Base-by-base conservation (phyloP, 169 alveolate species). In the Eimeria tenella region DNA sequence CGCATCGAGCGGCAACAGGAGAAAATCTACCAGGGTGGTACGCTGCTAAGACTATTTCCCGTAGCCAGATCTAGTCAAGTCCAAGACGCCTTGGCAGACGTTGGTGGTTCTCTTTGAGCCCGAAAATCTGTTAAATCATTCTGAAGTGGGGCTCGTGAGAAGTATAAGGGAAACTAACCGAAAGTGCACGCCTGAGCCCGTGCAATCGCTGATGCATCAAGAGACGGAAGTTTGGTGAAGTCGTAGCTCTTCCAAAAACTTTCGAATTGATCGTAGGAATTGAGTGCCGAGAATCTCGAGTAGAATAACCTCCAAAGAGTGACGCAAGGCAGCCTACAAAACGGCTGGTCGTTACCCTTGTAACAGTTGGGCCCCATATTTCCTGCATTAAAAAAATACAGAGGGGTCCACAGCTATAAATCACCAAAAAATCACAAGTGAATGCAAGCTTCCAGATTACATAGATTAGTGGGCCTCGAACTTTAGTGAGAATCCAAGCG, bases 171-270 rank as follows among this genome's bases (percentile, higher is more conserved):
- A 25, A 31, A 55, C 90, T 82, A 58, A 82, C 90, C 58, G 90
- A 82, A 82, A n/a, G 25, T 82, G 60, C 90, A 82, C 31, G 90
- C 75, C 68, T 60, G 31, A 56, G 58, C 77, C 90, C 90, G 25
- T 23, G 73, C 23, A 4, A 25, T 31, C 4, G 90, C 63, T 5
- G 49, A 7, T 15, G 90, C 5, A 31, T 60, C 60, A 15, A 82
- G 31, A 25, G 42, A 25, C 13, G 77, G 15, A 55, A 58, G 56
- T 23, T 42, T 9, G 31, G 60, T 21, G 42, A 82, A 82, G 75
- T 82, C 90, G 77, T 58, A 82, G 90, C 50, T 60, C 62, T 23
- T 1, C 90, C 90, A 82, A 31, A 58, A n/a, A 52, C 90, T 21
- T 15, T 0, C 25, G 75, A 82, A 82, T 42, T 10, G 42, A 25